These are phyloP conservation scores for Aureobasidium uvarum DNA, from an alignment of 2,329 filamentous ascomycete species.

Conservation along the genomic window DNA sequence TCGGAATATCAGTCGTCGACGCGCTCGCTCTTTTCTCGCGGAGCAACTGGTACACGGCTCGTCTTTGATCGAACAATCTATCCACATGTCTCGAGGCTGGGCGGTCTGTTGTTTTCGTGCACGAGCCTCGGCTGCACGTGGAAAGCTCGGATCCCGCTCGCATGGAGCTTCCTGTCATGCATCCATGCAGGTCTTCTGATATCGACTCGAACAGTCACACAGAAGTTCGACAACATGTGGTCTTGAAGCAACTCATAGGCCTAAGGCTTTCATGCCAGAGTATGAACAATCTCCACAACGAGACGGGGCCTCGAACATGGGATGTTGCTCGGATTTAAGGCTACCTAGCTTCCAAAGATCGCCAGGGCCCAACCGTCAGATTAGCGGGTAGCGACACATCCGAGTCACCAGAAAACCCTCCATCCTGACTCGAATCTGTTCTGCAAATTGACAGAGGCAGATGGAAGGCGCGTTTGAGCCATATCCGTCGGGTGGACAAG, in stretches of 20 bases:
- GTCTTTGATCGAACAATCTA: background rate
- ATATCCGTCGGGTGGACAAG: background rate
- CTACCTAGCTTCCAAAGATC: background rate
- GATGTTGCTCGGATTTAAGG: background rate
- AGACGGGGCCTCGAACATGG: background rate
- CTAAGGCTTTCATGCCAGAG: background rate
- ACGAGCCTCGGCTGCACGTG: background rate
- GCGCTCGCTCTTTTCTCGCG: slow-evolving; percentile 10
- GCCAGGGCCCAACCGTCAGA: slow-evolving; percentile 4
- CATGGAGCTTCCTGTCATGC: background rate
- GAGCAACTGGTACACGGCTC: background rate
- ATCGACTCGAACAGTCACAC: background rate
- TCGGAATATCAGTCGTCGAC: no score
- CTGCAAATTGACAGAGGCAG: background rate
- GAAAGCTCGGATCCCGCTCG: background rate
- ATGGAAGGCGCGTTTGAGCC: background rate
- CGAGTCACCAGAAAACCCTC: slow-evolving; percentile 2
- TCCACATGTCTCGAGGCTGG: background rate
- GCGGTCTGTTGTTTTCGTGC: background rate
- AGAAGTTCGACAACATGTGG: background rate
- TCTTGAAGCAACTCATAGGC: background rate
- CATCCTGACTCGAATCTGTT: slow-evolving; percentile 7
- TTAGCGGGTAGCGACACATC: slow-evolving; percentile 4
- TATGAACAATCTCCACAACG: background rate
- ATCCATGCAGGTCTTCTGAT: background rate